A percentile compares a stretch with the other conserved stretches of the same genome.
Conservation (phyloP, 352 stramenopile genomes). For the Pythium diclinum region DNA sequence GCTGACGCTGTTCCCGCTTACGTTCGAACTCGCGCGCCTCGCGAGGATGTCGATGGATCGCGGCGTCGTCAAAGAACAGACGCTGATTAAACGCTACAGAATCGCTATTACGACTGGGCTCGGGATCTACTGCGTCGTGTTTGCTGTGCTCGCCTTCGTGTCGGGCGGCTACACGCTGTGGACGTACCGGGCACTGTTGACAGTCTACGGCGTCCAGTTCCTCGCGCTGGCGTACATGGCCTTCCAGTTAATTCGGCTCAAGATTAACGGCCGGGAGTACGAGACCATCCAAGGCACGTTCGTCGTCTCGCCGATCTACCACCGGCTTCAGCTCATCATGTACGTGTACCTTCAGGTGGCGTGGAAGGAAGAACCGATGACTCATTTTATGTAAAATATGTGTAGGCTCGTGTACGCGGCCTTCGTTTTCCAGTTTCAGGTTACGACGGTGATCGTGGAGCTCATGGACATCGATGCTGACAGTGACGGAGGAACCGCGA, state of each 20-base stretch:
- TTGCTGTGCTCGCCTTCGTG: slow-evolving; percentile 21
- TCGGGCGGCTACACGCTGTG: slow-evolving; percentile 52
- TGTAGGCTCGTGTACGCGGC: slow-evolving; percentile 51
- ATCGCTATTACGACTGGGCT: slow-evolving; percentile 1
- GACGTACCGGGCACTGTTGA: slow-evolving; percentile 38
- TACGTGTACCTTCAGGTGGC: slow-evolving; percentile 18
- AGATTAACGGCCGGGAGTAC: slow-evolving; percentile 50
- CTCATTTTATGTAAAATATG: not conserved
- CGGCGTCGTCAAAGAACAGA: slow-evolving; percentile 37
- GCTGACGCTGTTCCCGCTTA: slow-evolving; percentile 49
- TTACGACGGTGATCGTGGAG: not conserved
- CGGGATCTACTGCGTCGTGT: not conserved
- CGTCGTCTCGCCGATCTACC: slow-evolving; percentile 62
- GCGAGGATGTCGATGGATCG: slow-evolving; percentile 62
- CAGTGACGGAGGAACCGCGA: not conserved
- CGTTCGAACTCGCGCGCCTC: slow-evolving; percentile 59
- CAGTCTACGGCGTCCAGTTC: slow-evolving; percentile 48
- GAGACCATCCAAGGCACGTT: slow-evolving; percentile 68
- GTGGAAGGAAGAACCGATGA: not conserved
- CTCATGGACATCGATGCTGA: not conserved
- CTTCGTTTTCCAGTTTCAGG: slow-evolving; percentile 62
- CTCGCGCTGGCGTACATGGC: slow-evolving; percentile 54
- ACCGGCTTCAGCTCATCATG: slow-evolving; percentile 68
- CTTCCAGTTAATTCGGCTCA: slow-evolving; percentile 39
- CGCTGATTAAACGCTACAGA: slow-evolving; percentile 41